Conservation (phyloP, 2,329 filamentous ascomycete species). For the Cytospora chrysosperma region DNA sequence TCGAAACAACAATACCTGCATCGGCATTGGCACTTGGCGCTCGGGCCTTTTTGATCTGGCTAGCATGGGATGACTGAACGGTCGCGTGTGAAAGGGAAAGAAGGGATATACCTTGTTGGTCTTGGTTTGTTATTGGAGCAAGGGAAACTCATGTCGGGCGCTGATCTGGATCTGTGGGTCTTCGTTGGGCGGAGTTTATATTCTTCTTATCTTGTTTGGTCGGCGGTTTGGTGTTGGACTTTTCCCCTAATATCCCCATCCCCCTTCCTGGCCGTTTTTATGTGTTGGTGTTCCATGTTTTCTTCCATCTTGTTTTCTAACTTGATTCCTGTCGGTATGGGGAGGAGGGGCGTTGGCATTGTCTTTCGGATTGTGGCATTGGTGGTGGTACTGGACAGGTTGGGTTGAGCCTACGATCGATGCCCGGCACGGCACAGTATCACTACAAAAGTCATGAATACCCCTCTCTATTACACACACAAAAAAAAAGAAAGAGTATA, state of each 20-base stretch:
- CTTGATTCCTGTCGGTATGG: constrained; percentile 5
- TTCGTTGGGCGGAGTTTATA: constrained; percentile 21
- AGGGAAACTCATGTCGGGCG: constrained; percentile 23
- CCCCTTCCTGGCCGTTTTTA: background rate
- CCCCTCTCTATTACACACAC: background rate
- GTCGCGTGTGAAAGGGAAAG: constrained; percentile 14
- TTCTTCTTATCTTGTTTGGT: constrained; percentile 17
- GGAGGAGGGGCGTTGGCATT: constrained; percentile 10
- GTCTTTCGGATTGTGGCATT: constrained; percentile 1
- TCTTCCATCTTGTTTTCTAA: background rate
- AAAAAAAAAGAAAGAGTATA: constrained; percentile 18
- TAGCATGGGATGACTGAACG: constrained; percentile 20
- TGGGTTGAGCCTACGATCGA: constrained; percentile 8
- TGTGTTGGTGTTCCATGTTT: constrained; percentile 6
- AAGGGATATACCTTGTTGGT: constrained; percentile 18
- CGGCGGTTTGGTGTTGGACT: constrained; percentile 16
- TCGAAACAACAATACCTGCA: constrained; percentile 26
- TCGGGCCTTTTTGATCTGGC: constrained; percentile 19
- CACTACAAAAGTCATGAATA: constrained; percentile 6
- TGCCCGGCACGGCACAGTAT: constrained; percentile 21
- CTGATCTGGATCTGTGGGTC: constrained; percentile 21
- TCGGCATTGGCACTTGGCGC: constrained; percentile 21
- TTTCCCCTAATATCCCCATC: constrained; percentile 14
- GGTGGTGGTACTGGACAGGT: constrained; percentile 14
- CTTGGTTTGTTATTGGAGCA: constrained; percentile 15